Conservation (phyloP, 495 filamentous ascomycete species). For the Lasiosphaeria miniovina region DNA sequence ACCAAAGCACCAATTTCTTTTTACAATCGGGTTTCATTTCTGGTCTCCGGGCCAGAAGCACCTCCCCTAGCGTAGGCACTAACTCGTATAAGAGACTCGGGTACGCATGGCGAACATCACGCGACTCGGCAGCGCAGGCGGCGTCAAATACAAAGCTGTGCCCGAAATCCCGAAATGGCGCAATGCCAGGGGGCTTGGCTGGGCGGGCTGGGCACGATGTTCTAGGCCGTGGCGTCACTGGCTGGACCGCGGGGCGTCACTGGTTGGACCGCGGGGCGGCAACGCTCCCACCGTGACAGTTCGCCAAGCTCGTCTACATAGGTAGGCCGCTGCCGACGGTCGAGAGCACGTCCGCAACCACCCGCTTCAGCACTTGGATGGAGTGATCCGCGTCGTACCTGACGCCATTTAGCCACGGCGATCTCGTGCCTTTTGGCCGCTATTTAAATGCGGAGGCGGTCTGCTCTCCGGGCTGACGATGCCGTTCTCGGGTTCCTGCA, state of each 20-base stretch:
- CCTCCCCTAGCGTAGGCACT: too few relatives aligned
- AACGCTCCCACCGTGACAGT: background rate
- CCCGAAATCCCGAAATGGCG: conserved; percentile 18
- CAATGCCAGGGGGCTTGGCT: conserved; percentile 11
- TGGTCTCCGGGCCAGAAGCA: too few relatives aligned
- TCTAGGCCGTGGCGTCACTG: background rate
- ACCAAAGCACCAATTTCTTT: too few relatives aligned
- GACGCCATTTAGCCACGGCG: conserved; percentile 9
- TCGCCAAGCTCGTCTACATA: background rate
- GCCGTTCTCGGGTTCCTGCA: background rate
- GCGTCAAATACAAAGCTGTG: conserved; percentile 6
- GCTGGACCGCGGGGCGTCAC: background rate
- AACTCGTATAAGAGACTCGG: too few relatives aligned
- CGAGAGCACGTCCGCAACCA: background rate
- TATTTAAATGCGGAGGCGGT: background rate
- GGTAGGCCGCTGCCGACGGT: background rate
- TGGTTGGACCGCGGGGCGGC: too few relatives aligned
- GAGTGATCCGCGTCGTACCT: conserved; percentile 13
- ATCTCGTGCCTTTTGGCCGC: background rate
- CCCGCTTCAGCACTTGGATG: background rate
- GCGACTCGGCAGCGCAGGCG: too few relatives aligned
- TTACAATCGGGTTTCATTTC: too few relatives aligned
- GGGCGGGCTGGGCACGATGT: conserved; percentile 4
- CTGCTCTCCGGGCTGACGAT: background rate
- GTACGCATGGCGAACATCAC: too few relatives aligned